A percentile compares a stretch with the other conserved stretches of the same genome.
Conservation (phyloP, 2,329 filamentous ascomycete genomes). For the Fusarium sp. region DNA sequence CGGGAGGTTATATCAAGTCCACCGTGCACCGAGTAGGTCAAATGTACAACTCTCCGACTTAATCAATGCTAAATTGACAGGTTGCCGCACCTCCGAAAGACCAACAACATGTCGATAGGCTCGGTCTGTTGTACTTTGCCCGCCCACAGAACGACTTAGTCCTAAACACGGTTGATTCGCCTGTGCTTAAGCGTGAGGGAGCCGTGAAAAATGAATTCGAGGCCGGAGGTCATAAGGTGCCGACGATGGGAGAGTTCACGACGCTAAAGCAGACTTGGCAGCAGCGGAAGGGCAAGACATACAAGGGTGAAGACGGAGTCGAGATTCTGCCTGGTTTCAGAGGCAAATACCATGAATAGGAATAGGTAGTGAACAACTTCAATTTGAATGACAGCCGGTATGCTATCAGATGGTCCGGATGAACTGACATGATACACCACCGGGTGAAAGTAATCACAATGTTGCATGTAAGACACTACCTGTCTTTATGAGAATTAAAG, state of each 20-base stretch:
- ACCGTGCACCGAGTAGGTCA: slow-evolving; percentile 53
- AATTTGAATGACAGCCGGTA: too few species aligned
- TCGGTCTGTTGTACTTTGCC: slow-evolving; percentile 64
- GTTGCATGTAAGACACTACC: too few species aligned
- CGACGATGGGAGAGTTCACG: slow-evolving; percentile 54
- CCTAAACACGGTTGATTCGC: slow-evolving; percentile 53
- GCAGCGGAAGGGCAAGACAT: slow-evolving; percentile 9
- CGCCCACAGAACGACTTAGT: slow-evolving; percentile 55
- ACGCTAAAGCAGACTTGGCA: slow-evolving; percentile 54
- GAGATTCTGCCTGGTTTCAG: neutral
- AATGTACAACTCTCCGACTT: neutral
- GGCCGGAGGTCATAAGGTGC: slow-evolving; percentile 45
- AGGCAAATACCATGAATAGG: neutral
- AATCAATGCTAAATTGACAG: slow-evolving; percentile 10
- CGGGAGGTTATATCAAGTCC: slow-evolving; percentile 59
- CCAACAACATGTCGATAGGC: slow-evolving; percentile 58
- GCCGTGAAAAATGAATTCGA: slow-evolving; percentile 54
- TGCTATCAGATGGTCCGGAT: too few species aligned
- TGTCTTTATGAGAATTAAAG: too few species aligned
- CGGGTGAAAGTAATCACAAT: fast-evolving
- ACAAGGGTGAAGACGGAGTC: neutral
- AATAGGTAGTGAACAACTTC: too few species aligned
- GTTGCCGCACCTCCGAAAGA: slow-evolving; percentile 54
- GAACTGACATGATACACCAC: too few species aligned
- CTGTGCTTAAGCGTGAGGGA: slow-evolving; percentile 50